A percentile compares a stretch with the other conserved stretches of the same genome.
These are phyloP conservation scores for Thielaviopsis populi DNA, from an alignment of 2,329 filamentous ascomycete genomes.

Conservation along the genomic window DNA sequence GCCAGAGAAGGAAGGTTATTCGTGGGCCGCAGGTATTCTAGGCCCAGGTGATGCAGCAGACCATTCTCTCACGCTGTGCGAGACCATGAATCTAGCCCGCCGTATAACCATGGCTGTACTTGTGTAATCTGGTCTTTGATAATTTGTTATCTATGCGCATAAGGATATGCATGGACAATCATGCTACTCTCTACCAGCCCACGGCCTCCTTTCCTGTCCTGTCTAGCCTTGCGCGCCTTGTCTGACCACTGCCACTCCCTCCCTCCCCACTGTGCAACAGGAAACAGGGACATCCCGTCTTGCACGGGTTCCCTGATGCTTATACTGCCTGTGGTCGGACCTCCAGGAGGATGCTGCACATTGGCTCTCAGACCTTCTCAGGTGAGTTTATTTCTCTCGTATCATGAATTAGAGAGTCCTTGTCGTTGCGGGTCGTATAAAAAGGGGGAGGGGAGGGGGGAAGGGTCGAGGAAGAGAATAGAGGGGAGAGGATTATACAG, in stretches of 20 bases:
- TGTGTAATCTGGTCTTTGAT: no score
- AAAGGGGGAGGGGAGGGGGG: neutral
- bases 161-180: no score
- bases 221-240: neutral
- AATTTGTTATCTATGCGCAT: no score
- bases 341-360: neutral
- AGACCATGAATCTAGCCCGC: no score
- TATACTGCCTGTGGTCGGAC: neutral
- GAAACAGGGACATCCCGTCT: neutral
- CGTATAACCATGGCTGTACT: no score
- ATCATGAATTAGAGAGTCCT: neutral
- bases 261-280: neutral
- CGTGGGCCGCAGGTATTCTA: neutral
- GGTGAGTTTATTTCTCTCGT: conserved; percentile 1
- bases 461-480: no score
- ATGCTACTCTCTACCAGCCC: no score
- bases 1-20: neutral
- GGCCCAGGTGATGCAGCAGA: no score
- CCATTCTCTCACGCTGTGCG: no score
- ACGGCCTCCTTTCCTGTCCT: neutral
- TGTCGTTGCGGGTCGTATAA: neutral
- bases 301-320: neutral
- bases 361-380: neutral
- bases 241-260: neutral
- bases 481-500: no score